Conservation (phyloP, 148 eudicot genomes). For the Spergularia bocconei region DNA sequence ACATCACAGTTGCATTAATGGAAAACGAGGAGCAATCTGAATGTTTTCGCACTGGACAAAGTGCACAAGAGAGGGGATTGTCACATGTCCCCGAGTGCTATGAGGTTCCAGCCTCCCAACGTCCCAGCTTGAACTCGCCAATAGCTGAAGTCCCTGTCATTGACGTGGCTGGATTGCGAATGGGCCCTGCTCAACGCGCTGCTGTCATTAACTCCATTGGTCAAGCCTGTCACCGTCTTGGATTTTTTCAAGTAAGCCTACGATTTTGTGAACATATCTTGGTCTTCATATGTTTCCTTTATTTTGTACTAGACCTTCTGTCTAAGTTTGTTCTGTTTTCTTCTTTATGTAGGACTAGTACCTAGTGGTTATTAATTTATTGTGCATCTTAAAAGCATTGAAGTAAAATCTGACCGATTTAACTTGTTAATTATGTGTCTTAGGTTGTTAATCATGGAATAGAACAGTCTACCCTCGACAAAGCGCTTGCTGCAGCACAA, state of each 20-base stretch:
- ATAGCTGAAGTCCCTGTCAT: conserved; percentile 37
- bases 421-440: neutral
- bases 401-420: neutral
- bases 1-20: conserved; percentile 3
- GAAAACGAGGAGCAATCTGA: conserved; percentile 22
- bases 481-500: conserved; percentile 40
- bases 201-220: conserved; percentile 32
- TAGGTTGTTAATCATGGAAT: conserved; percentile 68
- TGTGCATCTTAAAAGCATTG: neutral
- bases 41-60: conserved; percentile 46
- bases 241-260: conserved; percentile 52
- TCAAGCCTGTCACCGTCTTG: conserved; percentile 41
- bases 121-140: conserved; percentile 31
- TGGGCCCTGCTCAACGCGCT: conserved; percentile 25
- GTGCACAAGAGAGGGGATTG: conserved; percentile 47
- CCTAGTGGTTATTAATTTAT: neutral
- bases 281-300: neutral
- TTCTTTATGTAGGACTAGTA: too few relatives aligned
- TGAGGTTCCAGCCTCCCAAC: conserved; percentile 30
- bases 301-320: too few relatives aligned
- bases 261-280: neutral
- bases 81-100: conserved; percentile 48
- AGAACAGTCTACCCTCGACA: conserved; percentile 36
- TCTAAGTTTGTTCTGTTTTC: too few relatives aligned
- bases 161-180: conserved; percentile 36